phyloP scores from a whole-genome alignment of 257 asterid genomes.

The Capsicum chinense region DNA sequence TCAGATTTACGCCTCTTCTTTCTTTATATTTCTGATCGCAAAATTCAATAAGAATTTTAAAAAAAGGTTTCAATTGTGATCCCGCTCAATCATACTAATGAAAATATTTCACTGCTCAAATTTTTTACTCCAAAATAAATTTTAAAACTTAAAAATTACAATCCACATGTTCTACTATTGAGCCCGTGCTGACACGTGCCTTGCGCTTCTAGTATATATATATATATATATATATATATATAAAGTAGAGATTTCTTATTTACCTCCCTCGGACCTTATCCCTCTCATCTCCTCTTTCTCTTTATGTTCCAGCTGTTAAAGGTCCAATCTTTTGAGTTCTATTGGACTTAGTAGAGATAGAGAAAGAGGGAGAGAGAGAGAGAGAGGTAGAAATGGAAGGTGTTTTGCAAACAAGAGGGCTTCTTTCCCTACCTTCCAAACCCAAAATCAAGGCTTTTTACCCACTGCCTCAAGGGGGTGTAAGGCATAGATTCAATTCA shows the following conservation, averaged over 20 bases:
- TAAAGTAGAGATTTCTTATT: neutral
- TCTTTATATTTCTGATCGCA: no score
- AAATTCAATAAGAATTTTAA: no score
- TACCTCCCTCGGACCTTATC: neutral
- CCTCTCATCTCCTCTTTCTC: slow-evolving; percentile 22
- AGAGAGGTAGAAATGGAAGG: slow-evolving; percentile 60
- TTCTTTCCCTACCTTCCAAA: slow-evolving; percentile 74
- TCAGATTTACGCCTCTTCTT: no score
- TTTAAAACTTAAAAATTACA: no score
- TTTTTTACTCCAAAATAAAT: no score
- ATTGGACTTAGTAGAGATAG: neutral
- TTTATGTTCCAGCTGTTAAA: neutral
- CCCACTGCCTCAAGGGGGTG: slow-evolving; percentile 52
- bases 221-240: neutral
- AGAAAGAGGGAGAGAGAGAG: slow-evolving; percentile 28
- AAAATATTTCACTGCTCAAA: no score
- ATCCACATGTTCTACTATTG: no score
- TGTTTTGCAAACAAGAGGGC: slow-evolving; percentile 73
- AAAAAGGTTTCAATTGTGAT: no score
- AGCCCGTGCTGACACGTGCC: no score
- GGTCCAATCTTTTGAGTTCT: neutral
- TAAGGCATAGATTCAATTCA: slow-evolving; percentile 63
- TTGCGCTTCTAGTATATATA: no score
- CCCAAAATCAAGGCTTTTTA: slow-evolving; percentile 65
- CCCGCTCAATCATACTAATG: no score